phyloP scores from a whole-genome alignment of 305 asterid species.

The Striga hermonthica region DNA sequence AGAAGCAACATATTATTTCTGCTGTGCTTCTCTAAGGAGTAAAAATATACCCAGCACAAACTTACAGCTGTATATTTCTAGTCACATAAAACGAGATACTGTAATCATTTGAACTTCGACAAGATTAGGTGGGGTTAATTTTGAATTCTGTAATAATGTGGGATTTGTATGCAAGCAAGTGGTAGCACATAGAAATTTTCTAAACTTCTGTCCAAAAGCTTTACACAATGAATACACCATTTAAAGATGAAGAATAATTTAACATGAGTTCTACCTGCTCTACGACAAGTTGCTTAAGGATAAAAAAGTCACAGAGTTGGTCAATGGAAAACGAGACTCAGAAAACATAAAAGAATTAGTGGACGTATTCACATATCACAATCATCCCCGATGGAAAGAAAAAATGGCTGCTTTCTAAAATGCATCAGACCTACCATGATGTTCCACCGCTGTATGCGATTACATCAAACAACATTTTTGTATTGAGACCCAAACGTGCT shows the following conservation, averaged over 20 bases:
- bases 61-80: background rate
- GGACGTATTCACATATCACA: slow-evolving; percentile 22
- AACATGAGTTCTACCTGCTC: background rate
- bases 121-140: too few relatives aligned
- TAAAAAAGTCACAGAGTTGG: background rate
- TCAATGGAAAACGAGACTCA: slow-evolving; percentile 2
- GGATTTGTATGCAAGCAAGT: background rate
- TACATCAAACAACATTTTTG: slow-evolving; percentile 75
- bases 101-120: too few relatives aligned
- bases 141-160: background rate
- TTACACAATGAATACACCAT: slow-evolving; percentile 1
- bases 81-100: background rate
- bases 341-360: slow-evolving; percentile 12
- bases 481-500: slow-evolving; percentile 83
- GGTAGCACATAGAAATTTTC: slow-evolving; percentile 13
- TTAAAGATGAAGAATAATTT: background rate
- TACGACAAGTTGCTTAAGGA: slow-evolving; percentile 19
- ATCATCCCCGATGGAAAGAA: slow-evolving; percentile 15
- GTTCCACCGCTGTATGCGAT: slow-evolving; percentile 71
- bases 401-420: slow-evolving; percentile 16
- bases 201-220: slow-evolving; percentile 8
- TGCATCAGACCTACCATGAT: slow-evolving; percentile 62
- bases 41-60: background rate
- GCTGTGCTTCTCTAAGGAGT: slow-evolving; percentile 9
- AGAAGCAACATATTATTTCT: background rate